Base-by-base conservation (phyloP, 768 basidiomycete species). In the Russula emetica region DNA sequence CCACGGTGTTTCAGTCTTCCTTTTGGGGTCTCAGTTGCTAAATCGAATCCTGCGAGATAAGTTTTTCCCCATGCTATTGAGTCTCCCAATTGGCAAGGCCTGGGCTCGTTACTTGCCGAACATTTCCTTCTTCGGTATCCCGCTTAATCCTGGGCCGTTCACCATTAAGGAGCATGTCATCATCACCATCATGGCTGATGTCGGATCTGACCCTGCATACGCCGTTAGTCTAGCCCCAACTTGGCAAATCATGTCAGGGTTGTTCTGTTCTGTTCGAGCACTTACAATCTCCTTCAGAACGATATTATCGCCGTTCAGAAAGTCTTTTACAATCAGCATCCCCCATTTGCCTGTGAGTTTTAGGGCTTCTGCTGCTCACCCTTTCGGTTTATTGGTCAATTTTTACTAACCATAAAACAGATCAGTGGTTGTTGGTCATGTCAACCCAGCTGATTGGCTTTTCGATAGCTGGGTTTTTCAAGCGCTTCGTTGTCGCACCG, bases 131-230 rank as follows among this genome's bases (percentile, higher is more conserved):
- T 78, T 85, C 52, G 85, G 85, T 8, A 36, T 78, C 9, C 69
- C 76, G 3, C 67, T 87, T 50, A 87, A 87, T 69, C 85, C 85
- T 13, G 88, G 89, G 22, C 85, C 82, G 1, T 91, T 88, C 77
- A 80, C 81, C 2, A 83, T 90, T 70, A 91, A 91, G 74, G 88
- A 89, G 71, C 85, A 86, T 74, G 85, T 85, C 36, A 68, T 81
- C 58, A 76, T 79, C 62, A 75, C 69, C n/a, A 78, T 79, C 55
- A 78, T 79, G 78, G 76, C 77, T 16, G 72, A 69, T 52, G 75
- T 78, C 42, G 77, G 74, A 24, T 69, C 67, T 32, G 47, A 53
- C 10, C 70, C 71, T 38, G 76, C 77, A 2, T 76, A 76, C 57
- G 75, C 75, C n/a, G 71, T 70, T 44, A 49, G 69, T 69, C 3